Conservation (phyloP, 176 grass and related monocot species). For the Hordeum marinum region DNA sequence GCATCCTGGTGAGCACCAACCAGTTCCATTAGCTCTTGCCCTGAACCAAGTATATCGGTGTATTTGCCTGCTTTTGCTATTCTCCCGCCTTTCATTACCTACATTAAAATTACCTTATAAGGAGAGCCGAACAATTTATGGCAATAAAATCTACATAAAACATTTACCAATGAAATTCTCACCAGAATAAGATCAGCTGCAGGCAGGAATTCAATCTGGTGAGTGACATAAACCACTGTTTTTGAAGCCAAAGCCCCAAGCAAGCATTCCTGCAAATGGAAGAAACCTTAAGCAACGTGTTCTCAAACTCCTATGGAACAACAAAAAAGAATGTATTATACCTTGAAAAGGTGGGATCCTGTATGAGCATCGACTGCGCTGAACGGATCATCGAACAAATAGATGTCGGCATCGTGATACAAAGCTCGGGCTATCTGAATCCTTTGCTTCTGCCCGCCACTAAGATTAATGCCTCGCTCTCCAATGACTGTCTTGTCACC, state of each 20-base stretch:
- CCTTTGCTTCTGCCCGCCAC: constrained; percentile 42
- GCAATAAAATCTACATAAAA: not conserved
- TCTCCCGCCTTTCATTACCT: constrained; percentile 78
- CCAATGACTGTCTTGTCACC: constrained; percentile 40
- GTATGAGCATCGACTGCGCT: constrained; percentile 50
- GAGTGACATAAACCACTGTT: constrained; percentile 91
- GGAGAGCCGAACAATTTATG: not conserved
- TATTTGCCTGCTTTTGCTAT: constrained; percentile 76
- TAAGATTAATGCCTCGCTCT: constrained; percentile 49
- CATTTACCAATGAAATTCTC: constrained; percentile 15
- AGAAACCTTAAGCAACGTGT: not conserved
- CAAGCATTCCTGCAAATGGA: constrained; percentile 70
- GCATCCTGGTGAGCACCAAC: constrained; percentile 70
- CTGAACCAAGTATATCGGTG: constrained; percentile 49
- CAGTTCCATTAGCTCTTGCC: constrained; percentile 75
- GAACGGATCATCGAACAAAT: constrained; percentile 49
- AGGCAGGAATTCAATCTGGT: constrained; percentile 89
- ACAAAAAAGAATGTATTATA: not conserved
- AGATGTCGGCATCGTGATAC: constrained; percentile 40
- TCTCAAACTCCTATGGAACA: not conserved
- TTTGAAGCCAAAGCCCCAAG: constrained; percentile 59
- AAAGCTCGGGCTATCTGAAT: constrained; percentile 50
- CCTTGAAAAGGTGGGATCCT: constrained; percentile 50
- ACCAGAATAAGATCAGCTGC: constrained; percentile 89
- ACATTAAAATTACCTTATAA: not conserved